Conservation (phyloP, 257 asterid genomes). For the Ballota nigra region DNA sequence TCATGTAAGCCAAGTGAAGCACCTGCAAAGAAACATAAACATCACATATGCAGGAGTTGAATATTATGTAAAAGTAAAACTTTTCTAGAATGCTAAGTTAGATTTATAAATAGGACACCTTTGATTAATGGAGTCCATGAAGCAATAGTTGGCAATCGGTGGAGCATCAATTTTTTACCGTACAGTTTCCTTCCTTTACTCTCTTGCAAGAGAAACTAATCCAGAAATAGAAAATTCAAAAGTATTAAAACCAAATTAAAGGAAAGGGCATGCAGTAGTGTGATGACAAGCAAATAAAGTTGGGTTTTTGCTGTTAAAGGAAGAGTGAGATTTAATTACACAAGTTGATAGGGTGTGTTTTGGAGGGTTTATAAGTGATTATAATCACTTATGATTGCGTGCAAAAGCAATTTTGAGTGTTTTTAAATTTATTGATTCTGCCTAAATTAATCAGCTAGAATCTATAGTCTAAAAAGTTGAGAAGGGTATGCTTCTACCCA, state of each 20-base stretch:
- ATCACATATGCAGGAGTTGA: not conserved
- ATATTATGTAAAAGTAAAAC: not conserved
- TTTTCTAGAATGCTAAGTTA: not conserved
- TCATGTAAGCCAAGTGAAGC: constrained; percentile 22
- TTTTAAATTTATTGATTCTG: too few species aligned
- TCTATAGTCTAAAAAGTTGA: too few species aligned
- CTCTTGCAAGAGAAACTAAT: constrained; percentile 1
- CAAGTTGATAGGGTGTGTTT: too few species aligned
- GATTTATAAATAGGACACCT: constrained; percentile 12
- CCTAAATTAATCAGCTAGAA: too few species aligned
- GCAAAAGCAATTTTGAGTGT: too few species aligned
- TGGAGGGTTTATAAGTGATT: too few species aligned
- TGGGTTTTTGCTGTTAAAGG: not conserved
- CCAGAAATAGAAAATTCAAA: not conserved
- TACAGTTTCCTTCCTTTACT: not conserved
- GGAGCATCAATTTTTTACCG: constrained; percentile 34
- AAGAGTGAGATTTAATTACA: not conserved
- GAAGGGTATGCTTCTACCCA: too few species aligned
- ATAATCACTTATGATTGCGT: too few species aligned
- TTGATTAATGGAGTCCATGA: constrained; percentile 37
- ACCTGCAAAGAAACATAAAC: constrained; percentile 29
- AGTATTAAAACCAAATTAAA: not conserved
- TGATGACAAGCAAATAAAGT: not conserved
- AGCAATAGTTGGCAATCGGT: constrained; percentile 30
- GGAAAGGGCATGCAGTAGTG: not conserved